Base-by-base conservation (phyloP, 139 green algal species). In the Coccomyxa sp. region DNA sequence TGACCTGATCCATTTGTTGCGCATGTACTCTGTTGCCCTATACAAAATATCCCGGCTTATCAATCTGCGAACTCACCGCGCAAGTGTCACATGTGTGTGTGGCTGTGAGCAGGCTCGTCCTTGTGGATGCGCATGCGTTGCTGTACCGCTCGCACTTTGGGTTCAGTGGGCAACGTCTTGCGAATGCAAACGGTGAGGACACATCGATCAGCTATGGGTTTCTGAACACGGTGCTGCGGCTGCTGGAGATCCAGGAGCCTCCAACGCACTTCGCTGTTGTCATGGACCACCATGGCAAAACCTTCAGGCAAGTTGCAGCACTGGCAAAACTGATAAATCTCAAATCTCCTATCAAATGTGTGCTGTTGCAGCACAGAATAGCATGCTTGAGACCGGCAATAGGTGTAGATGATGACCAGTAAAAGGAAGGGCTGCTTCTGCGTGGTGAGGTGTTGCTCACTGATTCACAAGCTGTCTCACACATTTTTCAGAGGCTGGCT, bases 221-320 rank as follows among this genome's bases (percentile, higher is more conserved):
- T 67, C 28, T 94, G 13, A 81, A 59, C 51, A 85, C 75, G n/a
- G 57, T 95, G 38, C 57, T 92, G 23, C 83, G 83, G 11, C 77
- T 95, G 74, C 79, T 90, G 77, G 85, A 91, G 68, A 74, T 90
- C 13, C 14, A 77, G 38, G 85, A 85, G 30, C 77, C 77, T 16
- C 90, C 92, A 18, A 95, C 88, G 1, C 92, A 95, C 84, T 81
- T 95, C 75, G 91, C 92, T 7, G 88, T 93, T 0, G 92, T 94
- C 27, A 88, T 95, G 51, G 92, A 95, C 77, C 86, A 87, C 1
- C 79, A 79, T 23, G 92, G 88, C 23, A 90, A 92, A 68, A 95
- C 78, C 28, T 95, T 92, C 82, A 87, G 90, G 88, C 84, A 57
- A 4, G 82, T 30, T 7, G 30, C 71, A 10, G 0, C 68, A n/a